phyloP scores from a whole-genome alignment of 1,139 yeast genomes.

The Yamadazyma atmosphaerica region DNA sequence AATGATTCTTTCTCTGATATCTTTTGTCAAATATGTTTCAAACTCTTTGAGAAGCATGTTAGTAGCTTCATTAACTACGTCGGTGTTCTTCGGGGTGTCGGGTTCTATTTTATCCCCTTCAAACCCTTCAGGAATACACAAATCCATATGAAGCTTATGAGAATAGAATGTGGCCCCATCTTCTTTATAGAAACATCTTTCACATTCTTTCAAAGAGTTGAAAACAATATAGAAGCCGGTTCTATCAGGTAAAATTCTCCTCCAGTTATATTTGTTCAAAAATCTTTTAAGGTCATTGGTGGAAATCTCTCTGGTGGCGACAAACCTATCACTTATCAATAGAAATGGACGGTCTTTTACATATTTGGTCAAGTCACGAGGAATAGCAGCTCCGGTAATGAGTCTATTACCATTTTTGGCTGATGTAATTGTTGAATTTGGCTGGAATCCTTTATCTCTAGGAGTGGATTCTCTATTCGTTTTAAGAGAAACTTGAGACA shows the following conservation, averaged over 20 bases:
- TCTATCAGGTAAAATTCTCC: constrained; percentile 59
- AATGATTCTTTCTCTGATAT: constrained; percentile 70
- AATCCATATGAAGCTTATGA: constrained; percentile 56
- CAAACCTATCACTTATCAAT: constrained; percentile 52
- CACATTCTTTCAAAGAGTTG: constrained; percentile 62
- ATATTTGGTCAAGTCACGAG: constrained; percentile 46
- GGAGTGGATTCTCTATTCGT: constrained; percentile 4
- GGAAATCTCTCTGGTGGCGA: constrained; percentile 51
- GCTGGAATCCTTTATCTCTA: constrained; percentile 12
- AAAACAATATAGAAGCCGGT: constrained; percentile 74
- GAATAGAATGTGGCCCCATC: constrained; percentile 59
- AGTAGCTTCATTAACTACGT: constrained; percentile 57
- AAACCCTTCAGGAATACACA: constrained; percentile 44
- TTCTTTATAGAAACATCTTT: constrained; percentile 62
- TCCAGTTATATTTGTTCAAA: constrained; percentile 61
- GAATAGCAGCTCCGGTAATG: constrained; percentile 37
- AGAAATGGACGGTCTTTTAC: constrained; percentile 59
- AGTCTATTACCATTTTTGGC: constrained; percentile 31
- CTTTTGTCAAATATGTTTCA: constrained; percentile 62
- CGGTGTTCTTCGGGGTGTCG: constrained; percentile 17
- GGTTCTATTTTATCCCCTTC: constrained; percentile 10
- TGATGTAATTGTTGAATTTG: constrained; percentile 38
- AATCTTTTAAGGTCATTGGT: constrained; percentile 55
- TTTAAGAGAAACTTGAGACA: not conserved
- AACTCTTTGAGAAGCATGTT: constrained; percentile 63